Percentiles rank a stretch among this genome's conserved stretches.
phyloP scores from a whole-genome alignment of 345 rosid genomes.

The Eucalyptus sp. region DNA sequence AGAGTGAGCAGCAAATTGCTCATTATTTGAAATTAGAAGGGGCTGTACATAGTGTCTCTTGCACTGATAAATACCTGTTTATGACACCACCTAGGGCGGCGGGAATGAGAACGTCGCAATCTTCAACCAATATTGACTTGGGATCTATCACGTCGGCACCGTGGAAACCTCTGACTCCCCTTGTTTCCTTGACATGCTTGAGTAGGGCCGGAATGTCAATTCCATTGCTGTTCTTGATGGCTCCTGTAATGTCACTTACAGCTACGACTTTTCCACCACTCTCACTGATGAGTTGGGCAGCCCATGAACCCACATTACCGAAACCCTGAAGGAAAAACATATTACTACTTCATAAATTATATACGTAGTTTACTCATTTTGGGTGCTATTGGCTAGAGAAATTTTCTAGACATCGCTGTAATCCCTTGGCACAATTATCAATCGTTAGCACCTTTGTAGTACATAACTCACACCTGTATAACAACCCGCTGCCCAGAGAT shows the following conservation, averaged over 20 bases:
- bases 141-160: constrained; percentile 52
- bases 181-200: constrained; percentile 47
- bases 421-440: not conserved
- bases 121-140: constrained; percentile 56
- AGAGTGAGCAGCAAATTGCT: not conserved
- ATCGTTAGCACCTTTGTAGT: not conserved
- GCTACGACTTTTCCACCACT: constrained; percentile 82
- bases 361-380: not conserved
- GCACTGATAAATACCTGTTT: constrained; percentile 39
- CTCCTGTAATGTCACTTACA: constrained; percentile 78
- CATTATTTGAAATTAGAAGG: not conserved
- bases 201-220: constrained; percentile 50
- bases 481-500: constrained; percentile 70
- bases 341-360: not conserved
- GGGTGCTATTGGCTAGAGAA: not conserved
- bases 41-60: not conserved
- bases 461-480: constrained; percentile 46
- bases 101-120: constrained; percentile 80
- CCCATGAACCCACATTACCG: constrained; percentile 99
- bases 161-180: constrained; percentile 69
- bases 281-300: constrained; percentile 66
- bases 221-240: constrained; percentile 75
- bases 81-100: constrained; percentile 96
- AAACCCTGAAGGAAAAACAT: constrained; percentile 44
- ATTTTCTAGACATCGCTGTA: not conserved